A percentile compares a stretch with the other conserved stretches of the same genome.
Evolutionary conservation across 306 rosid species (phyloP).

Genomic region (Begonia loranthoides): DNA sequence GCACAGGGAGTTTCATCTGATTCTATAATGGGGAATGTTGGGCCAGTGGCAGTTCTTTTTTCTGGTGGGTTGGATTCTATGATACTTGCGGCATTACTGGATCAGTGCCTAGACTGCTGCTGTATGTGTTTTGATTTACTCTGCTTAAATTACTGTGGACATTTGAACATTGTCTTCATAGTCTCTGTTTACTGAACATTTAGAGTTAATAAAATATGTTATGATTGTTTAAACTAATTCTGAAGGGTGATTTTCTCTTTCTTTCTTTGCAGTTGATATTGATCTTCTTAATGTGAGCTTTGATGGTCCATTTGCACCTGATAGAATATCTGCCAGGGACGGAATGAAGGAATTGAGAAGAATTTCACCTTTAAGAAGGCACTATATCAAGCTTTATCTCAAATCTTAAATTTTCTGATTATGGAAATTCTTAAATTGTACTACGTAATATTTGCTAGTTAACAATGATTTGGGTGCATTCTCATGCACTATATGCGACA

Average conservation of each 20-base stretch:
- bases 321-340: conserved; percentile 74
- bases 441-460: too few relatives aligned
- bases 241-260: conserved; percentile 11
- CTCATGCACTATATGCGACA: too few relatives aligned
- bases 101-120: conserved; percentile 54
- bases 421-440: neutral
- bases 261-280: conserved; percentile 54
- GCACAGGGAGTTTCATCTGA: conserved; percentile 39
- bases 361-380: conserved; percentile 78
- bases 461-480: too few relatives aligned
- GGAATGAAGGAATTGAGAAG: conserved; percentile 58
- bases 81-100: conserved; percentile 87
- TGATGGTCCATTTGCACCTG: conserved; percentile 75
- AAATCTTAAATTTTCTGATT: neutral
- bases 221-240: conserved; percentile 1
- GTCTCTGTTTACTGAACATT: too few relatives aligned
- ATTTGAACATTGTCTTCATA: too few relatives aligned
- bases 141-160: too few relatives aligned
- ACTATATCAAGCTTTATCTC: conserved; percentile 3
- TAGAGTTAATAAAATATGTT: too few relatives aligned
- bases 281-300: conserved; percentile 93
- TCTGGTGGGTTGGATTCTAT: conserved; percentile 97
- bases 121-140: conserved; percentile 40
- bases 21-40: conserved; percentile 26
- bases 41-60: conserved; percentile 81